Base-by-base conservation (phyloP, 2,329 filamentous ascomycete genomes). In the Alternaria atra region DNA sequence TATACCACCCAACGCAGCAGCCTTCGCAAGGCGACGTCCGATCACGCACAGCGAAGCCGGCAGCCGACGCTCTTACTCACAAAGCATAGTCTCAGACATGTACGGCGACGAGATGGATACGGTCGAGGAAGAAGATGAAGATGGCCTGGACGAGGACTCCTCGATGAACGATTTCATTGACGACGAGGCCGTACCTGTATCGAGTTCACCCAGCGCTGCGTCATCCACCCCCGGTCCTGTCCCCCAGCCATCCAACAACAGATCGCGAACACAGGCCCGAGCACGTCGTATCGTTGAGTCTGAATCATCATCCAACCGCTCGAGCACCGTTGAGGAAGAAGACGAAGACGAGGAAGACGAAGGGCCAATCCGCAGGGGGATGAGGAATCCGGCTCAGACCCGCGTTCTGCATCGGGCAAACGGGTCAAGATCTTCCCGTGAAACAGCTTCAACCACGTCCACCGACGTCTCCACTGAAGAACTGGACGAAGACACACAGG, bases 161-260 rank as follows among this genome's bases (percentile, higher is more conserved):
- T 80, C 78, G 7, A 80, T 81, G 79, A 77, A 77, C 55, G 78
- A 76, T 55, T 81, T 81, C 64, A 77, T 81, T 44, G 77, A 79
- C 42, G 77, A 80, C 40, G 73, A 65, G n/a, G 73, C 68, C 10
- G 52, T 65, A 4, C 69, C 68, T 6, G 64, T 66, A 6, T 67
- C 67, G 2, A 55, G 58, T 37, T 76, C 77, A 27, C 60, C 67
- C 12, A 70, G 66, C 32, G 60, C 66, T 34, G 70, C 69, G 27
- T 72, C 71, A 2, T 78, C 78, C 12, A 76, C 73, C 9, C 68
- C 73, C 15, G 69, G 66, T 2, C 73, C 73, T 15, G 72, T 72
- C 29, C 71, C 73, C 17, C 77, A 76, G 54, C 72, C 75, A 10
- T 61, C 69, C 17, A 60, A 51, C 44, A 69, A 60, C 23, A 66